Evolutionary conservation across 1,139 yeast genomes (phyloP).

Genomic region (Debaryomycetaceae sp.): DNA sequence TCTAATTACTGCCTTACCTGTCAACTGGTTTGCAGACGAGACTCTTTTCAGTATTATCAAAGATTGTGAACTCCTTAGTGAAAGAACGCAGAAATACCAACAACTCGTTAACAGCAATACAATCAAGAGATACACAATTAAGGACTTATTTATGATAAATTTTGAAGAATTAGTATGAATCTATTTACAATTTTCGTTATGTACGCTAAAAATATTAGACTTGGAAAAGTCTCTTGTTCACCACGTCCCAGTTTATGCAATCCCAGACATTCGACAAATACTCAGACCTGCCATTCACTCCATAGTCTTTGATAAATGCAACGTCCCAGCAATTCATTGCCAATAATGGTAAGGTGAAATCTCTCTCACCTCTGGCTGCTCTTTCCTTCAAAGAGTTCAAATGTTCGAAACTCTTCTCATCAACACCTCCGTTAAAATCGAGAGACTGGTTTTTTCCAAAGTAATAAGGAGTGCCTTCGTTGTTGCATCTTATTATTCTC

Average conservation of each 20-base stretch:
- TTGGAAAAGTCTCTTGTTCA: constrained; percentile 58
- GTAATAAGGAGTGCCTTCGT: constrained; percentile 90
- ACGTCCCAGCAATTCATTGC: constrained; percentile 86
- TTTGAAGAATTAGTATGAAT: constrained; percentile 9
- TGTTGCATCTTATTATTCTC: constrained; percentile 61
- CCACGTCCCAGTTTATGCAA: constrained; percentile 83
- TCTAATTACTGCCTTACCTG: constrained; percentile 30
- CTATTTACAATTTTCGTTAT: constrained; percentile 9
- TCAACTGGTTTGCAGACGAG: constrained; percentile 35
- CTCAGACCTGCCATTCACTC: constrained; percentile 69
- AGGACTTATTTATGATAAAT: constrained; percentile 11
- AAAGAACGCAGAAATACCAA: constrained; percentile 19
- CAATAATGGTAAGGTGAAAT: constrained; percentile 74
- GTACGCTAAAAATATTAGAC: constrained; percentile 17
- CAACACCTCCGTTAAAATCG: constrained; percentile 74
- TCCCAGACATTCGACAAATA: constrained; percentile 77
- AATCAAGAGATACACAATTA: constrained; percentile 2
- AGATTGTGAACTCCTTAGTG: constrained; percentile 22
- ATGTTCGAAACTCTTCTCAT: constrained; percentile 48
- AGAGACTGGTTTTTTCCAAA: constrained; percentile 70
- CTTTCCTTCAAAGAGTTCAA: constrained; percentile 46
- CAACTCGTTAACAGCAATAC: constrained; percentile 15
- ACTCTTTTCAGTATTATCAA: constrained; percentile 22
- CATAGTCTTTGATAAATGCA: constrained; percentile 80
- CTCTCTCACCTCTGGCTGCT: constrained; percentile 47